phyloP scores from a whole-genome alignment of 2,329 filamentous ascomycete genomes.

The Dactylella cylindrospora region DNA sequence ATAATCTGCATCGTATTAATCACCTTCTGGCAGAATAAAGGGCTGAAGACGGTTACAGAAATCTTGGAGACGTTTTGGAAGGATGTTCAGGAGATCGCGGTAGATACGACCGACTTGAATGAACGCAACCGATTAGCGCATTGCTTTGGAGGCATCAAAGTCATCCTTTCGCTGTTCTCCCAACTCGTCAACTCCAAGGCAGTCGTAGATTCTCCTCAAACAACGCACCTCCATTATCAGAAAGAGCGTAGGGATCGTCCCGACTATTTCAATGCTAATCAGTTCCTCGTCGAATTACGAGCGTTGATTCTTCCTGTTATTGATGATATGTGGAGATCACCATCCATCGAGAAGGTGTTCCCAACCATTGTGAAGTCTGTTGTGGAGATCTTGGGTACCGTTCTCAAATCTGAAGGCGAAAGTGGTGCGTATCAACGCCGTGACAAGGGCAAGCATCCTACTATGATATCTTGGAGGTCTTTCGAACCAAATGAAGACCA shows the following conservation, averaged over 20 bases:
- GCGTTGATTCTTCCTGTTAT: constrained; percentile 76
- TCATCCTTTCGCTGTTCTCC: constrained; percentile 79
- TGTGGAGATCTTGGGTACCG: constrained; percentile 77
- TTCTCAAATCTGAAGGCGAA: constrained; percentile 77
- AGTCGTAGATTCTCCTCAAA: constrained; percentile 73
- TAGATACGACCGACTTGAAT: constrained; percentile 48
- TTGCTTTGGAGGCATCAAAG: constrained; percentile 68
- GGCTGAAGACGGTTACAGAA: constrained; percentile 71
- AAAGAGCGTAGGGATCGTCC: constrained; percentile 57
- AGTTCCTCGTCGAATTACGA: constrained; percentile 84
- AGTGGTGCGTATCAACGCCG: constrained; percentile 62
- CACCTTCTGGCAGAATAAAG: constrained; percentile 79
- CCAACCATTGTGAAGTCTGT: constrained; percentile 74
- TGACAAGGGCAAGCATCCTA: constrained; percentile 41
- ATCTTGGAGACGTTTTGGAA: constrained; percentile 68
- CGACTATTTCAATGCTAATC: constrained; percentile 67
- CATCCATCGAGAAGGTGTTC: constrained; percentile 77
- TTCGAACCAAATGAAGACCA: constrained; percentile 48
- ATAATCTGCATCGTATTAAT: constrained; percentile 75
- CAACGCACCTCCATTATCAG: constrained; percentile 55
- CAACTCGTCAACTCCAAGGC: constrained; percentile 75
- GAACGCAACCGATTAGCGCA: constrained; percentile 55
- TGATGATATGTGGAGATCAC: constrained; percentile 78
- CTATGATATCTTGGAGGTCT: constrained; percentile 48
- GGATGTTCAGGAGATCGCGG: constrained; percentile 55